Percentiles rank a stretch among this genome's conserved stretches.
Evolutionary conservation across 2,329 filamentous ascomycete genomes (phyloP).

Genomic region (Sphaerulina vaccinii): DNA sequence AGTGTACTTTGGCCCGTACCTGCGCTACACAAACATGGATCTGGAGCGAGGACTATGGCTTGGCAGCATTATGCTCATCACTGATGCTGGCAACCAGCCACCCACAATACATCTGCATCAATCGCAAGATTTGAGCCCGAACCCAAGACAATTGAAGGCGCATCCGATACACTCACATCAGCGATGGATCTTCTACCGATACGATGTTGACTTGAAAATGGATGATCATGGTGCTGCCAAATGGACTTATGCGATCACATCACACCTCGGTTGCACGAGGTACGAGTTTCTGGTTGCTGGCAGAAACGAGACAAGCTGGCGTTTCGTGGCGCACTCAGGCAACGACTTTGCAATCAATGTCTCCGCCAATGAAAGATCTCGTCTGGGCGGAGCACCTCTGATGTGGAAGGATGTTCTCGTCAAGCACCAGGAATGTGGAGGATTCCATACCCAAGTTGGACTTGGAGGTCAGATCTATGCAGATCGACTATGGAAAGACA

Average conservation of each 20-base stretch:
- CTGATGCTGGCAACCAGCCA: slow-evolving; percentile 77
- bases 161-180: slow-evolving; percentile 85
- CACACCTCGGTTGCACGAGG: slow-evolving; percentile 92
- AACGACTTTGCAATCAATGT: slow-evolving; percentile 93
- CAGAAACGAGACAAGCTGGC: slow-evolving; percentile 85
- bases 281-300: slow-evolving; percentile 97
- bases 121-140: slow-evolving; percentile 85
- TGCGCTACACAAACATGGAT: slow-evolving; percentile 97
- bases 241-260: slow-evolving; percentile 98
- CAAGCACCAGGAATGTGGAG: slow-evolving; percentile 93
- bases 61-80: slow-evolving; percentile 89
- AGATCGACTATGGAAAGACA: slow-evolving; percentile 93
- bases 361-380: slow-evolving; percentile 78
- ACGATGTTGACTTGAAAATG: slow-evolving; percentile 89
- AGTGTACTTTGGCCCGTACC: slow-evolving; percentile 95
- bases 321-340: slow-evolving; percentile 91
- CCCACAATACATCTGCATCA: slow-evolving; percentile 95
- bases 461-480: slow-evolving; percentile 94
- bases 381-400: slow-evolving; percentile 82
- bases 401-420: slow-evolving; percentile 99
- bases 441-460: slow-evolving; percentile 91
- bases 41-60: slow-evolving; percentile 86
- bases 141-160: slow-evolving; percentile 77
- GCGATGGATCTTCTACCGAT: slow-evolving; percentile 93
- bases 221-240: slow-evolving; percentile 72